These are phyloP conservation scores for Lenwebbia sp. DNA, from an alignment of 345 rosid species.

Conservation along the genomic window DNA sequence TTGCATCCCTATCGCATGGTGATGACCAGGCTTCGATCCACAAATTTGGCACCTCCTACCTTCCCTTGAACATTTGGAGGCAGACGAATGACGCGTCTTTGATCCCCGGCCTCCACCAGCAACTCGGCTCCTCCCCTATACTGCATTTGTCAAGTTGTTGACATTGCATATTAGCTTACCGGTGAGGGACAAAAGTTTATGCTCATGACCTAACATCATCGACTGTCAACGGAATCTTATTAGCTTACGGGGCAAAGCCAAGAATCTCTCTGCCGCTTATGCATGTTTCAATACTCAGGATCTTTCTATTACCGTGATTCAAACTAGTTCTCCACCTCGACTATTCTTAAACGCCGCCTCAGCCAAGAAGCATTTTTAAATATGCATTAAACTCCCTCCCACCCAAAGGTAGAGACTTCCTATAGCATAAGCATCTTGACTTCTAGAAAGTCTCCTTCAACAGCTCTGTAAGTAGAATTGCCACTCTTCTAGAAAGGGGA, in stretches of 20 bases:
- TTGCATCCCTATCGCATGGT: constrained; percentile 36
- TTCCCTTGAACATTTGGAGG: constrained; percentile 77
- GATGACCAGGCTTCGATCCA: constrained; percentile 55
- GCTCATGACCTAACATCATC: not conserved
- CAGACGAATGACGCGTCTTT: constrained; percentile 59
- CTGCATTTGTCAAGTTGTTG: constrained; percentile 34
- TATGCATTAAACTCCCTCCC: not conserved
- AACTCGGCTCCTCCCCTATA: constrained; percentile 83
- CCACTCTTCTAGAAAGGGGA: not conserved
- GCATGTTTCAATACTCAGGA: not conserved
- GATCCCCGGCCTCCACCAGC: constrained; percentile 87
- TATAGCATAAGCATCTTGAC: not conserved
- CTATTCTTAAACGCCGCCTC: not conserved
- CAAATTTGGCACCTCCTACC: constrained; percentile 75
- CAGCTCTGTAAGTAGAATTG: not conserved
- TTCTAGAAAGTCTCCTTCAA: not conserved
- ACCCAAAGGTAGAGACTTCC: not conserved
- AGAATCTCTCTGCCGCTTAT: not conserved
- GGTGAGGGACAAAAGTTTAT: not conserved
- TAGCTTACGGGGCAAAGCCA: not conserved
- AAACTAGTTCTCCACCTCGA: not conserved
- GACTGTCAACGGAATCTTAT: not conserved
- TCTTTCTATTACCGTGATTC: not conserved
- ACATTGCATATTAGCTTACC: not conserved
- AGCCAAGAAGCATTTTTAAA: not conserved